Evolutionary conservation across 202 grass and related monocot species (phyloP).

Genomic region (Schoenoplectus tabernaemontani): DNA sequence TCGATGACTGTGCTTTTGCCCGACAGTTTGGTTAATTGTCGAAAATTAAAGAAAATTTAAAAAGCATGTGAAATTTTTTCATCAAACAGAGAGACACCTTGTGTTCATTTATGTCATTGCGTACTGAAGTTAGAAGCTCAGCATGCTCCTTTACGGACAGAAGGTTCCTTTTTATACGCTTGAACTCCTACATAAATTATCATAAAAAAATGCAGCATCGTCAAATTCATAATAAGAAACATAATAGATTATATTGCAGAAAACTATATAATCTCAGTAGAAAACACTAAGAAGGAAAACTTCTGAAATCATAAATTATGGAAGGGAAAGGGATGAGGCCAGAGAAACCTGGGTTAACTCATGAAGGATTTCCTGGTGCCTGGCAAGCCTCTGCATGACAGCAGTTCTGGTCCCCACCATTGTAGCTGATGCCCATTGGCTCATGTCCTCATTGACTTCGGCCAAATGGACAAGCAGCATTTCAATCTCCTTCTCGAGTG

Average conservation of each 20-base stretch:
- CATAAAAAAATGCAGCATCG: not conserved
- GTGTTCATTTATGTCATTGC: conserved; percentile 47
- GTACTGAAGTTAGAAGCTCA: conserved; percentile 37
- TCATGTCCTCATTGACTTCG: conserved; percentile 37
- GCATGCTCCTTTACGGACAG: conserved; percentile 32
- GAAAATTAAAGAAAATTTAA: not conserved
- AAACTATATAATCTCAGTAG: not conserved
- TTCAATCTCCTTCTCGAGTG: conserved; percentile 39
- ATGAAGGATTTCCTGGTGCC: conserved; percentile 41
- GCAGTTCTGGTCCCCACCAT: not conserved
- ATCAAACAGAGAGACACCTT: conserved; percentile 20
- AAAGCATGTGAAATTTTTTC: not conserved
- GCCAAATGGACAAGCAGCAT: conserved; percentile 25
- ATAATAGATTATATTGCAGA: not conserved
- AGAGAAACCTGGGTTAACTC: conserved; percentile 31
- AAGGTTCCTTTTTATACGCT: conserved; percentile 34
- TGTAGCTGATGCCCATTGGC: conserved; percentile 22
- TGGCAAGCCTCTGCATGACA: conserved; percentile 29
- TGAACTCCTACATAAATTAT: conserved; percentile 28
- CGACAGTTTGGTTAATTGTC: not conserved
- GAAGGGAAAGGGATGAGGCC: not conserved
- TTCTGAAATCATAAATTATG: not conserved
- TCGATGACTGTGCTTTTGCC: conserved; percentile 8
- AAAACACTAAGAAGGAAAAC: not conserved
- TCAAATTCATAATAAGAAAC: not conserved